phyloP scores from a whole-genome alignment of 768 basidiomycete species.

The Cubamyces sp. region DNA sequence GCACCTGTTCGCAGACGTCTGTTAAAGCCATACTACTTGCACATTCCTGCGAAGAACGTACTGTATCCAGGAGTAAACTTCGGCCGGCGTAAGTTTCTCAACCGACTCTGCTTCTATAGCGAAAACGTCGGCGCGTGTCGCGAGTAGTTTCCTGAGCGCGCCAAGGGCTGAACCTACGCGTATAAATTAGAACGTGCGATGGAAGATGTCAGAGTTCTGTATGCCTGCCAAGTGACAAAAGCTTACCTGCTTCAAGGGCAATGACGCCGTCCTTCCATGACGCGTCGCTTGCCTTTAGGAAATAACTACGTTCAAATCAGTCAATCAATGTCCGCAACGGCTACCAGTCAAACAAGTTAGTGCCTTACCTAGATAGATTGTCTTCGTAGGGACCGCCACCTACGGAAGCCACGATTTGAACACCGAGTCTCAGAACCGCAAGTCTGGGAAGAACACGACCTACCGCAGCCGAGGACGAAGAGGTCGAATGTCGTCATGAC shows the following conservation, averaged over 20 bases:
- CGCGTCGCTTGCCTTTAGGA: slow-evolving; percentile 70
- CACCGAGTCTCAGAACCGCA: background rate
- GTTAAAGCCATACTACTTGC: background rate
- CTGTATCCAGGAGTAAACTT: slow-evolving; percentile 50
- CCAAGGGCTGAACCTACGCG: slow-evolving; percentile 82
- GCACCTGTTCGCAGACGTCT: slow-evolving; percentile 49
- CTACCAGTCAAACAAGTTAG: slow-evolving; percentile 13
- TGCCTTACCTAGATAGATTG: slow-evolving; percentile 79
- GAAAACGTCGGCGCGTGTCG: slow-evolving; percentile 60
- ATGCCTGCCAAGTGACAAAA: background rate
- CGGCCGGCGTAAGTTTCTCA: slow-evolving; percentile 43
- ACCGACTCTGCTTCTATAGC: slow-evolving; percentile 26
- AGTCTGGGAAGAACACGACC: background rate
- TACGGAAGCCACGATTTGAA: background rate
- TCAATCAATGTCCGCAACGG: background rate
- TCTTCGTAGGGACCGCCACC: slow-evolving; percentile 92
- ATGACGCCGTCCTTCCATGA: slow-evolving; percentile 83
- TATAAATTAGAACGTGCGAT: background rate
- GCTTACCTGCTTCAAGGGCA: slow-evolving; percentile 85
- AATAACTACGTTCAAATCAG: slow-evolving; percentile 59
- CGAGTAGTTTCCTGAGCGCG: slow-evolving; percentile 66
- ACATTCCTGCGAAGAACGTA: slow-evolving; percentile 10
- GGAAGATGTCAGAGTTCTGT: background rate
- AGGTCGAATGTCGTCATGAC: slow-evolving; percentile 64
- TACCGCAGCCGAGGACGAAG: slow-evolving; percentile 65